Base-by-base conservation (phyloP, 2,329 filamentous ascomycete species). In the Bipolaris sorokiniana region DNA sequence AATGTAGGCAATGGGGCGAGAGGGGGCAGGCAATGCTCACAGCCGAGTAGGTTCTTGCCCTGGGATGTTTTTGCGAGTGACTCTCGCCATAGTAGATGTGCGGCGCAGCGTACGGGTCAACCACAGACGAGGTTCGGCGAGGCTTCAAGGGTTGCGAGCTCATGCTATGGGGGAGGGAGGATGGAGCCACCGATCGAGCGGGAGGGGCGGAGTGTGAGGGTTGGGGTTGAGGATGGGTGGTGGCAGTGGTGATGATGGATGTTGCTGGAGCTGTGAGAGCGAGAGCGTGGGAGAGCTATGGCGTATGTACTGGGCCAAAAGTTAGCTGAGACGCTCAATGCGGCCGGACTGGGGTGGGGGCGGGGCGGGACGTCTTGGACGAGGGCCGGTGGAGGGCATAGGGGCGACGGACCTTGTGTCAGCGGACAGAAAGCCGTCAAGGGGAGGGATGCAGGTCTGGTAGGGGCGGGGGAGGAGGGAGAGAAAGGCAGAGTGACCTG, bases 51-150 rank as follows among this genome's bases (percentile, higher is more conserved):
- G 84, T 84, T 58, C 84, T 78, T 44, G 76, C 76, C 52, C 82
- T 78, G 58, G 77, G 76, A 69, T 82, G 80, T 66, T 78, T 78
- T 59, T 76, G 72, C 58, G 65, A 63, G 61, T 82, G 78, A 56
- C 80, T 79, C 49, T 82, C 78, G 63, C 85, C 84, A 76, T 88
- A 88, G 74, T 88, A 88, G 62, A 86, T 75, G 59, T 84, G 80
- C 7, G 85, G 80, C 37, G 84, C 78, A 36, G 84, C 84, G 67
- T 82, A 83, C 5, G 86, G 85, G 71, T 88, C 85, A 63, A 80
- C 69, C 45, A 61, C 62, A 49, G 81, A 80, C 56, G 77, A 78
- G 60, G 70, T 70, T 63, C 76, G 77, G 53, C 74, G 74, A 53
- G 66, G 63, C 54, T 72, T 71, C 36, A 51, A 68, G 58, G 67